Evolutionary conservation across 768 basidiomycete species (phyloP), one percentile per base, ranked within the genome.

Genomic region (Agaricus sinodeliciosus): DNA sequence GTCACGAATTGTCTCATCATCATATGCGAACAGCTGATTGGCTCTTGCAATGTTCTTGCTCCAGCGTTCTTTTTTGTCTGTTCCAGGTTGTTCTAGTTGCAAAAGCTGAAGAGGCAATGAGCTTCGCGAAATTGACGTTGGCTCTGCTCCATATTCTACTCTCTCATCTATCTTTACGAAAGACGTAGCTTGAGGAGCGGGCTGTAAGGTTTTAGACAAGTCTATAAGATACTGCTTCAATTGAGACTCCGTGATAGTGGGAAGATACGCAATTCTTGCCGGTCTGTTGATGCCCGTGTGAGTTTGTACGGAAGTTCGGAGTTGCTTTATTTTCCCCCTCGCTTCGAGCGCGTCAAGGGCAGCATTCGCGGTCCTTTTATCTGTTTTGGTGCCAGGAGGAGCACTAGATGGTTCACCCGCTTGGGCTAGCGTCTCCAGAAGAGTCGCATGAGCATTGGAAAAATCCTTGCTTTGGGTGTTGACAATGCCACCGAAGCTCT

Each of bases 331-430:
- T 57, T 82, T 78, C 7, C 84, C 84, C 27, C 78, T 80, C 37
- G 67, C 72, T 65, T 87, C 84, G 62, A 94, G 65, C 19, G 66
- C 77, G 55, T 77, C 75, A 48, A 90, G 68, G 0, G 84, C 81
- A 4, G 74, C 65, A 25, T 73, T 75, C 26, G 83, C 77, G 1
- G 90, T 90, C 11, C 87, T 77, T 63, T 85, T 87, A 62, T 93
- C 90, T 11, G 84, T 75, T 50, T 76, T 79, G 34, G 84, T 80
- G 8, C 86, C 87, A 12, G 70, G 67, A 18, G 85, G 84, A 4
- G 81, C 81, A 59, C 88, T 91, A 0, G 85, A 80, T 0, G 83
- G 71, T 61, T 90, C 86, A 5, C 84, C 83, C 3, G 77, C 76
- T 44, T 75, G 70, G 6, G 74, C 63, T 61, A 90, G 69, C 6